Percentiles rank a stretch among this genome's conserved stretches.
Evolutionary conservation across 495 filamentous ascomycete genomes (phyloP).

Genomic region (Extremus antarcticus): DNA sequence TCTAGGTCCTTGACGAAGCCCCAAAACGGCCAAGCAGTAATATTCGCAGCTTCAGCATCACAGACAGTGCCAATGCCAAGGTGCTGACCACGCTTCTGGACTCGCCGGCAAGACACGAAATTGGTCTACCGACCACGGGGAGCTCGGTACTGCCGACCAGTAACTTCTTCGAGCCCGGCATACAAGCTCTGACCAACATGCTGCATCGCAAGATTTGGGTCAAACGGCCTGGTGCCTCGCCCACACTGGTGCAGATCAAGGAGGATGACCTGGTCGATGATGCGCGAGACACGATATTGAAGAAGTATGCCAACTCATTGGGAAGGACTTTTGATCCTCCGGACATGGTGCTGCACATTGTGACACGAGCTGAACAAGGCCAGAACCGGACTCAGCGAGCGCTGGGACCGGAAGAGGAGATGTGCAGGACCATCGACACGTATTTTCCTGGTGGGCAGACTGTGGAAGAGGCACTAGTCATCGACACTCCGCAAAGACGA

Average conservation of each 20-base stretch:
- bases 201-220: conserved; percentile 86
- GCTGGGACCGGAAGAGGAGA: conserved; percentile 78
- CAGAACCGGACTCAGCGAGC: conserved; percentile 45
- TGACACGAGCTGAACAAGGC: conserved; percentile 39
- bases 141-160: not conserved
- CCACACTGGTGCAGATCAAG: conserved; percentile 73
- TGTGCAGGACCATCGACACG: conserved; percentile 63
- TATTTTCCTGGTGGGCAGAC: conserved; percentile 84
- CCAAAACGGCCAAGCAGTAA: not conserved
- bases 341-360: conserved; percentile 63
- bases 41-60: conserved; percentile 6
- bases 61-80: conserved; percentile 11
- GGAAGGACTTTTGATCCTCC: conserved; percentile 82
- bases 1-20: not conserved
- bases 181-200: conserved; percentile 38
- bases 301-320: conserved; percentile 86
- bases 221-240: conserved; percentile 68
- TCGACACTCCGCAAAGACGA: conserved; percentile 71
- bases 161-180: conserved; percentile 12
- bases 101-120: not conserved
- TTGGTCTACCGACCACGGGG: not conserved
- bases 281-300: conserved; percentile 80
- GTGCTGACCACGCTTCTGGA: conserved; percentile 16
- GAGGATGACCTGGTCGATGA: conserved; percentile 93
- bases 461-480: conserved; percentile 82